Conservation (phyloP, 768 basidiomycete species). For the Tricholoma terreum region DNA sequence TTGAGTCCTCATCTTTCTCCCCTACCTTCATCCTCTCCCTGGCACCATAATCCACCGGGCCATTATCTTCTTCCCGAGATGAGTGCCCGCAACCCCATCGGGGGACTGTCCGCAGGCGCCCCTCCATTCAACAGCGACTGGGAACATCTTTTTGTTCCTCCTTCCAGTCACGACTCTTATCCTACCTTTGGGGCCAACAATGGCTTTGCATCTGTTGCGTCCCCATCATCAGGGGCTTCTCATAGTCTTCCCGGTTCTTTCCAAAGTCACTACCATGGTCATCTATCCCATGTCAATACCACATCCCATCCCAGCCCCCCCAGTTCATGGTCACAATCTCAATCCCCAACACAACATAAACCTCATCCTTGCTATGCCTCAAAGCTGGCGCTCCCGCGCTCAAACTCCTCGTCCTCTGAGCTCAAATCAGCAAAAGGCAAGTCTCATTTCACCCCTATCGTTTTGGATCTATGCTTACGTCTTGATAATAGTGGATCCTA, state of each 20-base stretch:
- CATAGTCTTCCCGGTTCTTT: constrained; percentile 39
- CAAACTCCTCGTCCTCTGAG: constrained; percentile 26
- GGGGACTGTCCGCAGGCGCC: constrained; percentile 10
- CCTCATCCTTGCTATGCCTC: constrained; percentile 17
- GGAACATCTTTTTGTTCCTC: constrained; percentile 56
- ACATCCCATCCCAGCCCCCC: constrained; percentile 18
- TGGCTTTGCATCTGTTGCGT: constrained; percentile 41
- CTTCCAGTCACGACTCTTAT: constrained; percentile 59
- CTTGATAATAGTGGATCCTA: constrained; percentile 8
- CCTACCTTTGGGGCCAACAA: constrained; percentile 61
- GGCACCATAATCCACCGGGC: constrained; percentile 30
- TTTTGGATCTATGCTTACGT: not conserved
- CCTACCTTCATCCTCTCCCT: constrained; percentile 32
- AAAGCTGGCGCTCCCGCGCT: constrained; percentile 29
- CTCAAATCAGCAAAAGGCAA: constrained; percentile 21
- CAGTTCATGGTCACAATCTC: constrained; percentile 29
- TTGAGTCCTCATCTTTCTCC: constrained; percentile 26
- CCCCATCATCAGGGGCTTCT: constrained; percentile 25
- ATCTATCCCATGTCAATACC: constrained; percentile 11
- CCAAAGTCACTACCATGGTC: constrained; percentile 18
- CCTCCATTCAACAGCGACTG: constrained; percentile 40
- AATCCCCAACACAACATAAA: constrained; percentile 19
- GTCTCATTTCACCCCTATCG: constrained; percentile 12
- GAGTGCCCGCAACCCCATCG: constrained; percentile 8
- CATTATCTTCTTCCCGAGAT: constrained; percentile 16